Evolutionary conservation across 1,284 basidiomycete species (phyloP).

Genomic region (Heterobasidion occidentale): DNA sequence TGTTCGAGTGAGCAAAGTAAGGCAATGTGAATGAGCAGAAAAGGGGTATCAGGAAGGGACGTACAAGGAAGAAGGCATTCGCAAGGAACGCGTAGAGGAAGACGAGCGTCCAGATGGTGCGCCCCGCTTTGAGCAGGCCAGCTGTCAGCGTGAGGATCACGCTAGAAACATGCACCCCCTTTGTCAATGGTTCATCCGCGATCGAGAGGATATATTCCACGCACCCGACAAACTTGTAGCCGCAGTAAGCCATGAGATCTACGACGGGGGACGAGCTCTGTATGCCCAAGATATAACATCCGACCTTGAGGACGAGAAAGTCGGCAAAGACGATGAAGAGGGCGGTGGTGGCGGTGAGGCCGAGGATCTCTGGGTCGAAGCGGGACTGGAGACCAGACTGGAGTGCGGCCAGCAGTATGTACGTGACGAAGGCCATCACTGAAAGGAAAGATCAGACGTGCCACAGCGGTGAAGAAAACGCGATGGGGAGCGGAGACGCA

Average conservation of each 20-base stretch:
- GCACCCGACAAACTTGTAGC: constrained; percentile 97
- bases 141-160: constrained; percentile 67
- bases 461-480: too few relatives aligned
- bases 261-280: constrained; percentile 67
- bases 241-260: constrained; percentile 77
- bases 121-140: constrained; percentile 52
- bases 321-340: constrained; percentile 78
- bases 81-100: constrained; percentile 85
- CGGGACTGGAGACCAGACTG: constrained; percentile 77
- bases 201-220: constrained; percentile 12
- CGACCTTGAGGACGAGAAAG: constrained; percentile 74
- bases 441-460: constrained; percentile 1
- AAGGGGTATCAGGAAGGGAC: too few relatives aligned
- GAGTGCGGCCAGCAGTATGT: constrained; percentile 84
- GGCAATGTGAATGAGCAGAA: background rate
- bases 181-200: too few relatives aligned
- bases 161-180: constrained; percentile 26
- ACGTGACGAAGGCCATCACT: constrained; percentile 97
- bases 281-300: constrained; percentile 51
- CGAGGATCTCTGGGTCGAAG: constrained; percentile 90
- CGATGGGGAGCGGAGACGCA: constrained; percentile 31
- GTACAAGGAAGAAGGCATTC: constrained; percentile 90
- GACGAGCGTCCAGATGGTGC: constrained; percentile 59
- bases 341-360: constrained; percentile 79
- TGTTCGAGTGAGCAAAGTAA: too few relatives aligned